phyloP scores from a whole-genome alignment of 805 yeast species.

The Starmerella sirachaensis region DNA sequence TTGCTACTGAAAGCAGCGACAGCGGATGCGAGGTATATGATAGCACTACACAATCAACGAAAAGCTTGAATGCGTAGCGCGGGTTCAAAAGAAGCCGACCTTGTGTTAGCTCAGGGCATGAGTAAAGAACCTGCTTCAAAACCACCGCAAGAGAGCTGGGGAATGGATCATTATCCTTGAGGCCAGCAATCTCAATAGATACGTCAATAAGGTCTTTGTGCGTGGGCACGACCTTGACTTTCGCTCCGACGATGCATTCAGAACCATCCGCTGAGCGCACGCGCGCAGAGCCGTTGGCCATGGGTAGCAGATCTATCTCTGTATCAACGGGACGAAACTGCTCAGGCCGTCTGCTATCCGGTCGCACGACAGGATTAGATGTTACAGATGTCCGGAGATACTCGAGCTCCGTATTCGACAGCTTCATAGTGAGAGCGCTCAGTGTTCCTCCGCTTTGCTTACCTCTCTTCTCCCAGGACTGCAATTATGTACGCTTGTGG shows the following conservation, averaged over 20 bases:
- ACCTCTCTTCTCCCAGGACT: not conserved
- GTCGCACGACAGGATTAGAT: conserved; percentile 52
- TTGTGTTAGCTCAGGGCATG: conserved; percentile 34
- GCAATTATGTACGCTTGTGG: too few species aligned
- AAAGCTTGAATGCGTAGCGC: conserved; percentile 64
- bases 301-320: conserved; percentile 64
- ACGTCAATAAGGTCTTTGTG: conserved; percentile 44
- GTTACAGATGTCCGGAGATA: conserved; percentile 64
- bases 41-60: conserved; percentile 66
- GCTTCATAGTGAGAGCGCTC: conserved; percentile 22
- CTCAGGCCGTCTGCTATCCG: conserved; percentile 64
- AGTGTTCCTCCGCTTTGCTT: not conserved
- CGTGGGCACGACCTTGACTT: conserved; percentile 56
- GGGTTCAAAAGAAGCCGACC: conserved; percentile 42
- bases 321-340: conserved; percentile 86
- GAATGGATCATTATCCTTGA: conserved; percentile 65
- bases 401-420: conserved; percentile 32
- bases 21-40: conserved; percentile 73
- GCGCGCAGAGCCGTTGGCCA: conserved; percentile 87
- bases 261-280: conserved; percentile 78
- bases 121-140: conserved; percentile 35
- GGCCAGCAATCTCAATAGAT: conserved; percentile 58
- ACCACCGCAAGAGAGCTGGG: conserved; percentile 52
- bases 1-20: conserved; percentile 65
- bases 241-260: conserved; percentile 85